Percentiles rank a stretch among this genome's conserved stretches.
These are phyloP conservation scores for Scutellaria minor DNA, from an alignment of 257 asterid genomes.

Conservation along the genomic window DNA sequence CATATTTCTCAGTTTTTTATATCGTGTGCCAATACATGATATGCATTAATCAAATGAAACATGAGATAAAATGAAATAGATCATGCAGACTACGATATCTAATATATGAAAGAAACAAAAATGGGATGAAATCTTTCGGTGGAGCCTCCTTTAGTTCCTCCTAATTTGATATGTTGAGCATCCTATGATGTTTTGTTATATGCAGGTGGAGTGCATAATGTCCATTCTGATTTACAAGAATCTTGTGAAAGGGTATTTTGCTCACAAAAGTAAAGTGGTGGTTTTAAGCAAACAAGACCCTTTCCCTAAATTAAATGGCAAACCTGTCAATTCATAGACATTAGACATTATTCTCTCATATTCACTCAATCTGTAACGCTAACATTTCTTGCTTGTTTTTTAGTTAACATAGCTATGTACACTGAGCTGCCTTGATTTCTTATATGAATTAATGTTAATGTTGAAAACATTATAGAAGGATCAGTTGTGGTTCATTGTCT, in stretches of 20 bases:
- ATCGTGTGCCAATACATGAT: background rate
- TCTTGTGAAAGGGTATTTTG: conserved; percentile 92
- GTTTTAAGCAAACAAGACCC: conserved; percentile 97
- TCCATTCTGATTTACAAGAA: conserved; percentile 86
- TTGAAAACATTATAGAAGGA: background rate
- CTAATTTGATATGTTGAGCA: background rate
- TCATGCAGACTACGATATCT: background rate
- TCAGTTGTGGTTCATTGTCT: background rate
- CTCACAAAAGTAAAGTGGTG: conserved; percentile 94
- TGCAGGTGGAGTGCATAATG: conserved; percentile 95
- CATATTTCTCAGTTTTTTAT: background rate
- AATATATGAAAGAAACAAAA: background rate
- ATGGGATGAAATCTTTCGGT: background rate
- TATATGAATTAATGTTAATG: background rate
- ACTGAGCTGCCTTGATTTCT: conserved; percentile 2
- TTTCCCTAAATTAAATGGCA: conserved; percentile 87
- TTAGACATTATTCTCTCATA: background rate
- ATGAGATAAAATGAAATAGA: background rate
- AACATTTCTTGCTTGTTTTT: conserved; percentile 9
- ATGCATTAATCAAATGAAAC: background rate
- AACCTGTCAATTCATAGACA: conserved; percentile 64
- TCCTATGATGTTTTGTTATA: background rate
- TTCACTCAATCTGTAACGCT: conserved; percentile 8
- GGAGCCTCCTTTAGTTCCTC: background rate
- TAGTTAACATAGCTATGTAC: background rate